A percentile compares a stretch with the other conserved stretches of the same genome.
Evolutionary conservation across 768 basidiomycete species (phyloP).

Genomic region (Phylloporus arenicola): DNA sequence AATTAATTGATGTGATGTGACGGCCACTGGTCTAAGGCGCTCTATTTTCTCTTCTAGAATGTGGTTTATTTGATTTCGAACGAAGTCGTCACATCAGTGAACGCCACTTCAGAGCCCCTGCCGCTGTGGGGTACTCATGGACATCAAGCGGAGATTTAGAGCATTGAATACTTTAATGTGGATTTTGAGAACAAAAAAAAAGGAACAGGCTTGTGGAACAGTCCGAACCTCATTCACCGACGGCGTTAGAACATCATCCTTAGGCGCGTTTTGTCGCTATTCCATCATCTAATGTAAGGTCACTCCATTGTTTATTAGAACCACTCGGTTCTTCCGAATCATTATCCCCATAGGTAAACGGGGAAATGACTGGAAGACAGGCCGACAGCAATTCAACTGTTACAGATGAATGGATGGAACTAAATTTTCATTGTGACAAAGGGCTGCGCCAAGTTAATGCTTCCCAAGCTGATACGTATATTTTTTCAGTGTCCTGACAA

Average conservation of each 20-base stretch:
- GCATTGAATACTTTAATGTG: slow-evolving; percentile 16
- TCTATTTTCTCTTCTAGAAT: slow-evolving; percentile 20
- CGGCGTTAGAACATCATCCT: slow-evolving; percentile 18
- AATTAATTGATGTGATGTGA: slow-evolving; percentile 13
- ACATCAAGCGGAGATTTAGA: slow-evolving; percentile 24
- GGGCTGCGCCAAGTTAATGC: not conserved
- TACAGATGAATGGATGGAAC: slow-evolving; percentile 18
- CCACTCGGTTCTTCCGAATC: slow-evolving; percentile 14
- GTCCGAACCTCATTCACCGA: slow-evolving; percentile 19
- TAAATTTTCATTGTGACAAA: not conserved
- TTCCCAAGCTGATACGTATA: slow-evolving; percentile 14
- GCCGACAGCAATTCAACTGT: slow-evolving; percentile 6
- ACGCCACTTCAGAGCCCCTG: slow-evolving; percentile 7
- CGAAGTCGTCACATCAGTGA: slow-evolving; percentile 11
- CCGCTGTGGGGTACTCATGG: slow-evolving; percentile 17
- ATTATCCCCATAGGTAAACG: slow-evolving; percentile 22
- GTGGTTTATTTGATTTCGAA: slow-evolving; percentile 17
- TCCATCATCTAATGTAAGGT: not conserved
- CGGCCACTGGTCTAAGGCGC: slow-evolving; percentile 6
- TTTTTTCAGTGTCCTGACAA: slow-evolving; percentile 2
- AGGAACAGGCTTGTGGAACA: slow-evolving; percentile 9
- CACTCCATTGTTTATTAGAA: not conserved
- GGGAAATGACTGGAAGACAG: slow-evolving; percentile 14
- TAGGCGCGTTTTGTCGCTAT: slow-evolving; percentile 12
- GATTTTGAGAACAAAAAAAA: slow-evolving; percentile 14